Percentiles rank a stretch among this genome's conserved stretches.
Evolutionary conservation across 345 rosid species (phyloP).

Genomic region (Sonneratia alba): DNA sequence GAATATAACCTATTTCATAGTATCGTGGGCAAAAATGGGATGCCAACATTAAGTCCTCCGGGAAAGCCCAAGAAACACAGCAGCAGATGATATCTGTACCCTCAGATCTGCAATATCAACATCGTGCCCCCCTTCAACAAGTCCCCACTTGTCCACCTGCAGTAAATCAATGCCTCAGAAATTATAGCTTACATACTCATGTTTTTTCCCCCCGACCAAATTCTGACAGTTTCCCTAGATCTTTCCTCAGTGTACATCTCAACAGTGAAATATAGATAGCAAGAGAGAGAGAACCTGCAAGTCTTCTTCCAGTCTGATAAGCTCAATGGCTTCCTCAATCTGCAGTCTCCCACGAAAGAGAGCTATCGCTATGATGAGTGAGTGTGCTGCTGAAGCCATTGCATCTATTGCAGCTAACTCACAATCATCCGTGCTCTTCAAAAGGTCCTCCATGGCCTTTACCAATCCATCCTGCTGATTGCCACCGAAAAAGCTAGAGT

Average conservation of each 20-base stretch:
- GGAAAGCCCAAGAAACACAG: slow-evolving; percentile 78
- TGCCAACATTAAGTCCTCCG: slow-evolving; percentile 24
- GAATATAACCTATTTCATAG: background rate
- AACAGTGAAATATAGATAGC: background rate
- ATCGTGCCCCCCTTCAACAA: slow-evolving; percentile 96
- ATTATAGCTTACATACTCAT: background rate
- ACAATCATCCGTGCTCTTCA: slow-evolving; percentile 57
- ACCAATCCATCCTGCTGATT: slow-evolving; percentile 74
- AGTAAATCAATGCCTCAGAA: slow-evolving; percentile 3
- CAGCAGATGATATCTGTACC: slow-evolving; percentile 80
- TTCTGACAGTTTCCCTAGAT: too few species aligned
- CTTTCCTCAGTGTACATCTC: too few species aligned
- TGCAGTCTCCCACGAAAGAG: slow-evolving; percentile 60
- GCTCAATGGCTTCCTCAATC: slow-evolving; percentile 78
- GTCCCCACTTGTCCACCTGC: slow-evolving; percentile 92
- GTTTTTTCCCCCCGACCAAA: background rate
- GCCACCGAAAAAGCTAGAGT: slow-evolving; percentile 75
- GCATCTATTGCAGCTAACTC: slow-evolving; percentile 91
- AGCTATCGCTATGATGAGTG: slow-evolving; percentile 59
- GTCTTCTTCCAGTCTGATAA: slow-evolving; percentile 94
- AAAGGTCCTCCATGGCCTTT: slow-evolving; percentile 49
- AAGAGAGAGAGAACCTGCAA: slow-evolving; percentile 46
- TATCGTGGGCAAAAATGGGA: background rate
- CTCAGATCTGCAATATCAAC: slow-evolving; percentile 85
- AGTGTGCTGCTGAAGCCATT: slow-evolving; percentile 77